Base-by-base conservation (phyloP, 257 asterid species). In the Nicotiana attenuata region DNA sequence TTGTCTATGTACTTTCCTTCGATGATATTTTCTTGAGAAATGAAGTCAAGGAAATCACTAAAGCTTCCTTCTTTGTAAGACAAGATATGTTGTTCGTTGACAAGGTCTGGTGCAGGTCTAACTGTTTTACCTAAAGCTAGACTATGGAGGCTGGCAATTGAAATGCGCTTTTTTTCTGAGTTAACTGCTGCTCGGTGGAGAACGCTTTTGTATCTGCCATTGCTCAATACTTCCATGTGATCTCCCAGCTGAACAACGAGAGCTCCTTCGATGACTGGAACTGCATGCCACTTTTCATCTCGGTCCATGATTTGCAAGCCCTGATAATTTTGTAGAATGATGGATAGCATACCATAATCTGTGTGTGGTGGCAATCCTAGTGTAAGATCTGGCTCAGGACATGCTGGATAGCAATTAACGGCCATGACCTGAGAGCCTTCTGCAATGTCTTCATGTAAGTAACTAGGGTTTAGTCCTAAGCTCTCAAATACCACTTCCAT, bases 311-410 rank as follows among this genome's bases (percentile, higher is more conserved):
- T 82, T 83, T 92, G 91, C 28, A 92, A 84, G 19, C 97, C 93
- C 19, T 75, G 89, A 20, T 85, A 87, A 53, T 84, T 82, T 78
- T 92, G 97, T 82, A 88, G 90, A 84, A 92, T 57, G 81, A 88
- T 83, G 17, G 94, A 84, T 69, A 92, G 31, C 82, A 79, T 67
- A 15, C 91, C 89, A 56, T 84, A 92, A 82, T 92, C 97, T 2
- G 94, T 85, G 85, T 90, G 97, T 63, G 90, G 91, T 56, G 94
- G 94, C 83, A 92, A 80, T 38, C 97, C 94, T 45, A 92, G 85
- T 53, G 92, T 87, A 77, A 89, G 88, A 31, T 82, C 87, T 67
- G 97, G 93, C 79, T 92, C 88, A 31, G 97, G 93, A 86, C 97
- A 92, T 24, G 86, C 82, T 41, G 94, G 94, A 65, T 92, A 92